A percentile compares a stretch with the other conserved stretches of the same genome.
phyloP scores from a whole-genome alignment of 306 rosid genomes.

The Trifolium fragiferum region DNA sequence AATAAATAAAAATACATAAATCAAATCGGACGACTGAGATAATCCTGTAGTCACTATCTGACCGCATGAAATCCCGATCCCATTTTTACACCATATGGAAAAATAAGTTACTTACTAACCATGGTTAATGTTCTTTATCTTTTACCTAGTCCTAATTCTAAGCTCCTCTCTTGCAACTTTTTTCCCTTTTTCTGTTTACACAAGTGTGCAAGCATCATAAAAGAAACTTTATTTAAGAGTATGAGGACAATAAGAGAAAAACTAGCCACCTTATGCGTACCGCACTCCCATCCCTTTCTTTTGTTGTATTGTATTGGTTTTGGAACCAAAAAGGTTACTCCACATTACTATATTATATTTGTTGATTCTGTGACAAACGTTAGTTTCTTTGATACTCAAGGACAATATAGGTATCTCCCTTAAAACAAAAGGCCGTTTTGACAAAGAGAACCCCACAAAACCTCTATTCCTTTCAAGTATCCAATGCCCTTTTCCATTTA shows the following conservation, averaged over 20 bases:
- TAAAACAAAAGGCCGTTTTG: constrained; percentile 62
- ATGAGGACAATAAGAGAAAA: constrained; percentile 49
- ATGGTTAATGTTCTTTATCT: constrained; percentile 19
- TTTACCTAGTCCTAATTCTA: neutral
- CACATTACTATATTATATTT: constrained; percentile 42
- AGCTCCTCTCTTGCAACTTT: constrained; percentile 8
- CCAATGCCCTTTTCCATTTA: constrained; percentile 76
- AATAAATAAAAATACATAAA: no score
- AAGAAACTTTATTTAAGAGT: constrained; percentile 48
- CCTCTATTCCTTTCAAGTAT: constrained; percentile 75
- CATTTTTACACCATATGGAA: no score
- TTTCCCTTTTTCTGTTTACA: constrained; percentile 16
- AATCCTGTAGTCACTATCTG: no score
- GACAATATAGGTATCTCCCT: constrained; percentile 78
- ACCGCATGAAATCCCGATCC: no score
- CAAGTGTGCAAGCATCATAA: constrained; percentile 48
- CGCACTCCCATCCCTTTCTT: constrained; percentile 57
- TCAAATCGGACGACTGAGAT: no score
- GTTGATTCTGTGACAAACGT: constrained; percentile 95
- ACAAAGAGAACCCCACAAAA: constrained; percentile 84
- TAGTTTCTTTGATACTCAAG: constrained; percentile 63
- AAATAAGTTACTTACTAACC: constrained; percentile 2
- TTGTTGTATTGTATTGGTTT: constrained; percentile 51
- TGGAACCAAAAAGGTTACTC: constrained; percentile 63
- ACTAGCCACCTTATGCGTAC: constrained; percentile 49